Evolutionary conservation across 768 basidiomycete species (phyloP).

Genomic region (Boletellus emodensis): DNA sequence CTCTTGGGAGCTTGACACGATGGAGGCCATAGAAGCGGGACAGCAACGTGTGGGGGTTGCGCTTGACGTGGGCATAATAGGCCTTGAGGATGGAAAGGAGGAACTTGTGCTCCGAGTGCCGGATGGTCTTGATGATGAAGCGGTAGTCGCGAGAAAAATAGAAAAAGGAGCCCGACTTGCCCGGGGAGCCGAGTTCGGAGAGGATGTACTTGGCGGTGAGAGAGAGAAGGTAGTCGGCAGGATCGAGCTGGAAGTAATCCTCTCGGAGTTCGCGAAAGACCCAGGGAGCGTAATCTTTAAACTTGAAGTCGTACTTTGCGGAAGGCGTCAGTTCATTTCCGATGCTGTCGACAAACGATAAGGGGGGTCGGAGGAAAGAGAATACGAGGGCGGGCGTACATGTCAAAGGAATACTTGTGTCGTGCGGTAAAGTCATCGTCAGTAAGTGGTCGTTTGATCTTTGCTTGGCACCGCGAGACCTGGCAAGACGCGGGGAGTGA

Average conservation of each 20-base stretch:
- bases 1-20: constrained; percentile 92
- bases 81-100: constrained; percentile 76
- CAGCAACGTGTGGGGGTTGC: constrained; percentile 89
- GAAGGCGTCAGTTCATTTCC: constrained; percentile 98
- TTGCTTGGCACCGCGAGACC: constrained; percentile 96
- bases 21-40: constrained; percentile 97
- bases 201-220: constrained; percentile 97
- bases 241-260: constrained; percentile 91
- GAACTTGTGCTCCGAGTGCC: constrained; percentile 91
- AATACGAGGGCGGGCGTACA: constrained; percentile 47
- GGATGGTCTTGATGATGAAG: constrained; percentile 99
- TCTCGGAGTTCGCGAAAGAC: constrained; percentile 95
- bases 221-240: constrained; percentile 95
- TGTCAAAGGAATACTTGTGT: constrained; percentile 97
- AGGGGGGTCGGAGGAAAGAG: background rate
- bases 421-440: constrained; percentile 82
- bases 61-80: constrained; percentile 82
- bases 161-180: constrained; percentile 98
- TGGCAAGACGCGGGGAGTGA: constrained; percentile 28
- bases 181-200: constrained; percentile 95
- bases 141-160: constrained; percentile 98
- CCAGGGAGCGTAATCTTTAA: constrained; percentile 99
- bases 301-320: constrained; percentile 98
- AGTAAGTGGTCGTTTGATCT: constrained; percentile 80
- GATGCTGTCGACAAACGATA: constrained; percentile 46